These are phyloP conservation scores for Tinospora cordifolia DNA, from an alignment of 164 flowering plant genomes.

Conservation along the genomic window DNA sequence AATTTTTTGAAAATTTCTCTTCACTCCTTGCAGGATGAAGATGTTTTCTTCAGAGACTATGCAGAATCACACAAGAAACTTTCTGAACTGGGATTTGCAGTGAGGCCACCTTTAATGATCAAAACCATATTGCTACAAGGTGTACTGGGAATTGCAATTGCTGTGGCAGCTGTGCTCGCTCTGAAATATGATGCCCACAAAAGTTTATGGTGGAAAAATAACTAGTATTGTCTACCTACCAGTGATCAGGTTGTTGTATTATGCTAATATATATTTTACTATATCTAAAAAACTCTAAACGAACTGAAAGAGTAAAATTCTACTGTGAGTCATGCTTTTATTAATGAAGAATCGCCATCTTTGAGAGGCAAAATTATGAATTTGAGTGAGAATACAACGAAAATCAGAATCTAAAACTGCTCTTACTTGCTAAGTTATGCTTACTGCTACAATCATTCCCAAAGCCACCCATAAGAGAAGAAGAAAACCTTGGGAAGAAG, in stretches of 20 bases:
- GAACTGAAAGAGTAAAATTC: not conserved
- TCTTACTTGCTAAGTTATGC: not conserved
- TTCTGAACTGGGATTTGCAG: slow-evolving; percentile 79
- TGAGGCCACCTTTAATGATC: slow-evolving; percentile 24
- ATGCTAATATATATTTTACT: not conserved
- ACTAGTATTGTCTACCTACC: not conserved
- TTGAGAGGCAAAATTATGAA: slow-evolving; percentile 6
- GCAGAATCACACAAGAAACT: slow-evolving; percentile 84
- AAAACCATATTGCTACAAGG: slow-evolving; percentile 22
- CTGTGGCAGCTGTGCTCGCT: slow-evolving; percentile 29
- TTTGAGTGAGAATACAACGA: not conserved
- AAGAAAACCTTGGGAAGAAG: not conserved
- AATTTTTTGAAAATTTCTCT: not conserved
- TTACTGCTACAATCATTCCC: not conserved
- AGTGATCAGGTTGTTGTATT: too few species aligned
- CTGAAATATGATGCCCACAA: slow-evolving; percentile 37
- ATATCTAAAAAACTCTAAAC: not conserved
- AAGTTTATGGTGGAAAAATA: slow-evolving; percentile 18
- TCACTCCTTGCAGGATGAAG: slow-evolving; percentile 49
- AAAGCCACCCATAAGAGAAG: not conserved
- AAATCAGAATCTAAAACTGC: not conserved
- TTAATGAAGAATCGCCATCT: not conserved
- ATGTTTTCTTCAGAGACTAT: slow-evolving; percentile 75
- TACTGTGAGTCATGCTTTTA: not conserved
- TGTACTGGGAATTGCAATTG: slow-evolving; percentile 33